Percentiles rank a stretch among this genome's conserved stretches.
These are phyloP conservation scores for Coelastrella sp. DNA, from an alignment of 139 green algal genomes.

Conservation along the genomic window DNA sequence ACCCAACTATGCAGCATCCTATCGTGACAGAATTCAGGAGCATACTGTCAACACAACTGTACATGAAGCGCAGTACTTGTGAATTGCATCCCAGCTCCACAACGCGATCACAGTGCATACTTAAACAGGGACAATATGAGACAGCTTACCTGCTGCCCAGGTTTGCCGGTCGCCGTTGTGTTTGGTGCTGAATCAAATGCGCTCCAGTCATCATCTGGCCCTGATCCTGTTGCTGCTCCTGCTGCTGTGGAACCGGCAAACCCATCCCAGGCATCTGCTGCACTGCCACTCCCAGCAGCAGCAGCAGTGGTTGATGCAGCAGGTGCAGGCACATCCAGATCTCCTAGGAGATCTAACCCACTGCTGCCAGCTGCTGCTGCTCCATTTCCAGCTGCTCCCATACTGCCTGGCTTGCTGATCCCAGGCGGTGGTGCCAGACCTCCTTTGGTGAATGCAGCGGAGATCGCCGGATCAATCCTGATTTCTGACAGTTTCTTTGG, in stretches of 20 bases:
- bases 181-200: conserved; percentile 42
- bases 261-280: conserved; percentile 9
- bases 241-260: conserved; percentile 38
- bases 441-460: conserved; percentile 63
- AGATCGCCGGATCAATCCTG: conserved; percentile 82
- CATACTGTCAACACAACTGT: no score
- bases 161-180: no score
- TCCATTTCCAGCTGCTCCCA: neutral
- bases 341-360: conserved; percentile 62
- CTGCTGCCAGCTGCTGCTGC: conserved; percentile 11
- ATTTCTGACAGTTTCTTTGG: conserved; percentile 84
- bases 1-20: no score
- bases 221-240: neutral
- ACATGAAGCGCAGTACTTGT: no score
- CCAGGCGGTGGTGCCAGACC: neutral
- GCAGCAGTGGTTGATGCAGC: neutral
- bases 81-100: no score
- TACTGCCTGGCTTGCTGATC: neutral
- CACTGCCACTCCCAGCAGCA: neutral
- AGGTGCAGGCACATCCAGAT: conserved; percentile 48
- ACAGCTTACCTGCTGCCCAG: no score
- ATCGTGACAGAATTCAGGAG: no score
- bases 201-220: conserved; percentile 14
- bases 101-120: no score
- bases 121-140: no score